These are phyloP conservation scores for Coprinopsis strossmayeri DNA, from an alignment of 768 basidiomycete genomes.

Conservation along the genomic window DNA sequence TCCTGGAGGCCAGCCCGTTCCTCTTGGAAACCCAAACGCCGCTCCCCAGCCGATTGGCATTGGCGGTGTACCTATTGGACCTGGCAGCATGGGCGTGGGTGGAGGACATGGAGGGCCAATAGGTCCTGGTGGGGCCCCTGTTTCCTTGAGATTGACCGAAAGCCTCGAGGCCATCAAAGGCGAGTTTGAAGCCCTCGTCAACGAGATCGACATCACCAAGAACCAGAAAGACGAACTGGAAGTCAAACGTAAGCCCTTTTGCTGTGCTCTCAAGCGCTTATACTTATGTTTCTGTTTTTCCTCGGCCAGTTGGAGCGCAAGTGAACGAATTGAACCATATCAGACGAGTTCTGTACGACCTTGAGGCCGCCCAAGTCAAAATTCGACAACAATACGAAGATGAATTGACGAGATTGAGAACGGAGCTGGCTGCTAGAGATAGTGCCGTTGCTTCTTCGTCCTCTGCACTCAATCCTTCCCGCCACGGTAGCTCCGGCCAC, in stretches of 20 bases:
- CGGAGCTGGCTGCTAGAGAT: slow-evolving; percentile 63
- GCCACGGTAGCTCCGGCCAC: background rate
- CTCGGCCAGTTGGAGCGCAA: slow-evolving; percentile 54
- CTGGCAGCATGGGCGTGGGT: background rate
- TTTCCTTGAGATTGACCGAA: slow-evolving; percentile 10
- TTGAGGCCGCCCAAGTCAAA: slow-evolving; percentile 84
- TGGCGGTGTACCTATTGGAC: background rate
- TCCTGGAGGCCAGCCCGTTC: background rate
- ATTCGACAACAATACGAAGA: slow-evolving; percentile 85
- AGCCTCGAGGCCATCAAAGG: slow-evolving; percentile 12
- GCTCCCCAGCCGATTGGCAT: background rate
- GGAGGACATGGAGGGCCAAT: background rate
- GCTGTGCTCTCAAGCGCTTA: background rate
- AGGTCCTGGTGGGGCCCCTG: background rate
- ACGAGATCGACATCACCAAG: slow-evolving; percentile 36
- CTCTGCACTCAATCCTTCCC: background rate
- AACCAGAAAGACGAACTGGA: slow-evolving; percentile 88
- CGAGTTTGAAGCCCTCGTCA: slow-evolving; percentile 11
- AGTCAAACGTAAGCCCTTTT: slow-evolving; percentile 57
- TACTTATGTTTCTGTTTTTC: slow-evolving; percentile 2
- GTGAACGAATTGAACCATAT: slow-evolving; percentile 89
- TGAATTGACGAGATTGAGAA: slow-evolving; percentile 56
- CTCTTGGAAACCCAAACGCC: background rate
- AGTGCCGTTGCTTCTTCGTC: too few species aligned
- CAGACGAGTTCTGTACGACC: slow-evolving; percentile 83